Base-by-base conservation (phyloP, 768 basidiomycete genomes). In the Steccherinum ochraceum region DNA sequence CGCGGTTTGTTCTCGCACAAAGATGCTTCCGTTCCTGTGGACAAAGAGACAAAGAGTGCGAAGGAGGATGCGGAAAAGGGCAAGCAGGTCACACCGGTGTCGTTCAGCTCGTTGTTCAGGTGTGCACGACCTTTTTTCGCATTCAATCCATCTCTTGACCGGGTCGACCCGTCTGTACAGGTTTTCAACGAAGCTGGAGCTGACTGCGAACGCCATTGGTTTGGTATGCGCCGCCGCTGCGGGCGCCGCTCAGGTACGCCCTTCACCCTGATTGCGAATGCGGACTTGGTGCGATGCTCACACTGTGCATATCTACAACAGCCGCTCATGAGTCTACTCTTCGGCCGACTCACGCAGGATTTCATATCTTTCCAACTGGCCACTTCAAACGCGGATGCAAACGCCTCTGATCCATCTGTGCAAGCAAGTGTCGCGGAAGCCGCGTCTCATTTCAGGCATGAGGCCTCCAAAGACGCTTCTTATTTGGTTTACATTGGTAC, bases 261-360 rank as follows among this genome's bases (percentile, higher is more conserved):
- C 5, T 16, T 48, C 7, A 35, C 30, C 16, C 20, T 40, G 16
- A 35, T 16, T 16, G 16, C 30, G n/a, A n/a, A n/a, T n/a, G 16
- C 16, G 30, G 30, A 35, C 30, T 16, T 35, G 7, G n/a, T 16
- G 30, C 30, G 30, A 16, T 35, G 41, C 41, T 18, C 51, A 46
- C 26, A 12, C 30, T 12, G 10, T 24, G 21, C 18, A 18, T 40
- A 24, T 23, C 4, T 50, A n/a, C n/a, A 18, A 4, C 50, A 87
- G 82, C 86, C 86, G 3, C 71, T 89, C 41, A 87, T 90, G 86
- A 81, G 80, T 56, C 69, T 96, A 49, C 75, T 96, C 39, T 95
- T 96, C 64, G 92, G 92, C 40, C 80, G 80, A 46, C 79, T 94
- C 45, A 86, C 86, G 0, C 77, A 89, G 58, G 68, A 75, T 35